These are phyloP conservation scores for Entrophospora sp. DNA, from an alignment of 192 early-diverging fungal genomes.

Conservation along the genomic window DNA sequence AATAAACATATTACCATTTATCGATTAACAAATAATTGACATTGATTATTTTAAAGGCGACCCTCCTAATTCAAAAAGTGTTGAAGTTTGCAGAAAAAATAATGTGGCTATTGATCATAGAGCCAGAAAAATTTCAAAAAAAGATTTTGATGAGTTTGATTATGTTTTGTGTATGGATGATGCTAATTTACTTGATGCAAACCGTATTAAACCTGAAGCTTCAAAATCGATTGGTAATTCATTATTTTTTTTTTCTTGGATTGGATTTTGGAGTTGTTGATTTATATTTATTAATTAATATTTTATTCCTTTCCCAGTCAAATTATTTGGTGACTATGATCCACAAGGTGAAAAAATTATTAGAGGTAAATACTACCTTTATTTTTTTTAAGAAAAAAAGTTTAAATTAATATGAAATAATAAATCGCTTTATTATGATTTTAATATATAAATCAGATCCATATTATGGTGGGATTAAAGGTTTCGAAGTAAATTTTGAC, in stretches of 20 bases:
- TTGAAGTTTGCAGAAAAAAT: conserved; percentile 56
- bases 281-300: not conserved
- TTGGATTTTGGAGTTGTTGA: too few species aligned
- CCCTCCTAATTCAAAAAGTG: conserved; percentile 60
- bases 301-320: conserved; percentile 27
- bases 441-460: too few species aligned
- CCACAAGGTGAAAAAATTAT: conserved; percentile 63
- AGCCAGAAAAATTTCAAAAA: conserved; percentile 55
- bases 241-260: conserved; percentile 3
- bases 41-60: not conserved
- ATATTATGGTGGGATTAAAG: conserved; percentile 61
- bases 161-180: conserved; percentile 92
- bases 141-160: conserved; percentile 68
- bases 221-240: conserved; percentile 27
- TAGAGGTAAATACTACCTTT: conserved; percentile 37
- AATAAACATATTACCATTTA: too few species aligned
- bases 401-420: too few species aligned
- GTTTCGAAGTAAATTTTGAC: conserved; percentile 70
- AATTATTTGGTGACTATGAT: conserved; percentile 76
- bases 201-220: conserved; percentile 28
- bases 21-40: too few species aligned
- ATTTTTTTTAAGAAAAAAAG: too few species aligned
- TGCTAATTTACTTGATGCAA: conserved; percentile 58
- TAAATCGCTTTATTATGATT: too few species aligned
- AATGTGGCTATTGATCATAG: conserved; percentile 66